These are phyloP conservation scores for Biscogniauxia marginata DNA, from an alignment of 2,329 filamentous ascomycete species.

Conservation along the genomic window DNA sequence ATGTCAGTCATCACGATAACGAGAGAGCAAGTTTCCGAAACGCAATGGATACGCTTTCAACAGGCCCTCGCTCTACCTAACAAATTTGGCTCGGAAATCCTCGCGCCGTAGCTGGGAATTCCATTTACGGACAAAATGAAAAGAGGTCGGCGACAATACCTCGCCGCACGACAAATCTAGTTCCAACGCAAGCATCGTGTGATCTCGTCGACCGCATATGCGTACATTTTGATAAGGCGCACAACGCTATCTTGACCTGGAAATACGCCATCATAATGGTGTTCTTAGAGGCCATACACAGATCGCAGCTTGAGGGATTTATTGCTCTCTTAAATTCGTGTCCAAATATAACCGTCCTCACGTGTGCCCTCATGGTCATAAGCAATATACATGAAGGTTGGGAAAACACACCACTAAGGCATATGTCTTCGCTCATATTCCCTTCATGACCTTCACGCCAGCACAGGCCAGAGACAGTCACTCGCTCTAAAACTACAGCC, in stretches of 20 bases:
- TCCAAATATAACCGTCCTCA: no score
- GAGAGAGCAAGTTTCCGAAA: conserved; percentile 4
- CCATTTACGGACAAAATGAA: not conserved
- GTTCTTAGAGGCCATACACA: not conserved
- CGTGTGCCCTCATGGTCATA: no score
- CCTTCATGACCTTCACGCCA: no score
- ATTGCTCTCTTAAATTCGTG: no score
- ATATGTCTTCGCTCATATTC: no score
- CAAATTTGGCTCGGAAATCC: conserved; percentile 7
- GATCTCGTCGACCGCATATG: not conserved
- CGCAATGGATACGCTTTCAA: not conserved
- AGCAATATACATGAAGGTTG: no score
- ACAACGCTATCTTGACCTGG: not conserved
- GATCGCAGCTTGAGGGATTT: not conserved
- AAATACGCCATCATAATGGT: not conserved
- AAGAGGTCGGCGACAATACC: not conserved
- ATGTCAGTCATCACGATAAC: not conserved
- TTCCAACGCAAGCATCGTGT: not conserved
- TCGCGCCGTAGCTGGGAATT: not conserved
- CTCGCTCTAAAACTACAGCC: no score
- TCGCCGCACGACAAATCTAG: not conserved
- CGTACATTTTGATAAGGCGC: not conserved
- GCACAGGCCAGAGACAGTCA: no score
- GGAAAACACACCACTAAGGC: no score
- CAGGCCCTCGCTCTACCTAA: conserved; percentile 6